Evolutionary conservation across 1,284 basidiomycete species (phyloP).

Genomic region (Meripilus lineatus): DNA sequence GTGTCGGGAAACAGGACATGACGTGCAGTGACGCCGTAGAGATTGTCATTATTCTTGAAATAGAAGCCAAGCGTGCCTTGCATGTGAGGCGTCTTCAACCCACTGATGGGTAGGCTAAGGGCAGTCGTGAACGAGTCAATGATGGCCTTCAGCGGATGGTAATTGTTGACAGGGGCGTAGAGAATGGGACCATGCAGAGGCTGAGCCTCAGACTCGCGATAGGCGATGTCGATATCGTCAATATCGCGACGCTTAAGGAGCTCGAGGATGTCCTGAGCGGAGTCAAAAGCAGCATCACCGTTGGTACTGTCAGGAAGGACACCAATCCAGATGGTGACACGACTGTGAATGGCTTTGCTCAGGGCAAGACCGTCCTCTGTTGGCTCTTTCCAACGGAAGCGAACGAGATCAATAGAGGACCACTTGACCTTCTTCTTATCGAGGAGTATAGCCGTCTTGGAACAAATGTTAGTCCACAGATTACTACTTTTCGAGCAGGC

Average conservation of each 20-base stretch:
- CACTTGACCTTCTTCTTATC: slow-evolving; percentile 23
- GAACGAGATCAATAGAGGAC: slow-evolving; percentile 32
- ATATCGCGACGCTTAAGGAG: slow-evolving; percentile 20
- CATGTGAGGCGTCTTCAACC: slow-evolving; percentile 12
- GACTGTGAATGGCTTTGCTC: slow-evolving; percentile 13
- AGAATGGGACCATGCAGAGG: slow-evolving; percentile 25
- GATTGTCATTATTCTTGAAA: slow-evolving; percentile 26
- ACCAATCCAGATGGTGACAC: slow-evolving; percentile 27
- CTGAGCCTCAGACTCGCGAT: slow-evolving; percentile 27
- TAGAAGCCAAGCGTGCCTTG: slow-evolving; percentile 35
- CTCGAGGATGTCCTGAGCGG: slow-evolving; percentile 17
- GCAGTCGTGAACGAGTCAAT: slow-evolving; percentile 30
- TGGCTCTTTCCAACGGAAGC: slow-evolving; percentile 13
- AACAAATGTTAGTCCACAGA: slow-evolving; percentile 29
- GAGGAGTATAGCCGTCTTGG: slow-evolving; percentile 30
- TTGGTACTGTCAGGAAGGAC: slow-evolving; percentile 23
- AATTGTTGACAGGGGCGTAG: slow-evolving; percentile 24
- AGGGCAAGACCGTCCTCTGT: background rate
- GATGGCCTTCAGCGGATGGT: slow-evolving; percentile 28
- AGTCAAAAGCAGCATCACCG: slow-evolving; percentile 18
- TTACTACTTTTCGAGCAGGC: slow-evolving; percentile 26
- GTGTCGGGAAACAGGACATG: slow-evolving; percentile 27
- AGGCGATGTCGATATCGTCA: slow-evolving; percentile 30
- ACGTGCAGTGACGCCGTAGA: slow-evolving; percentile 27
- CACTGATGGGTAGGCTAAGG: slow-evolving; percentile 31